Evolutionary conservation across 805 yeast species (phyloP), one percentile per base, ranked within the genome.

Genomic region (Sugiyamaella floridensis): DNA sequence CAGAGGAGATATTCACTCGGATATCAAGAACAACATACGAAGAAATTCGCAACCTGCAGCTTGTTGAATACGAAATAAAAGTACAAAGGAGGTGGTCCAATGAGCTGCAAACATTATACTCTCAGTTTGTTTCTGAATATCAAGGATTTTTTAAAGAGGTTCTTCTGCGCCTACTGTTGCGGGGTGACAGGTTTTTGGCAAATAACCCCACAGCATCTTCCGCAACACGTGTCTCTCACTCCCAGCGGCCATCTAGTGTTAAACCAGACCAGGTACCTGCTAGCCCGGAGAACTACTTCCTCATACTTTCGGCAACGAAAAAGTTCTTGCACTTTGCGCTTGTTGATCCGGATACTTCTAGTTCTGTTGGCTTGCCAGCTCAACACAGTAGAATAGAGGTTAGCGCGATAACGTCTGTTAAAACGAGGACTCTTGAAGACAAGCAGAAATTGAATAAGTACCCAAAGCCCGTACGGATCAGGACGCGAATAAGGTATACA

Each of bases 71-170:
- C 10, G 63, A 58, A 44, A 46, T 45, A 37, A 47, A 52, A 15
- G 77, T 77, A 22, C 55, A 64, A 10, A 52, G 55, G 0, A 62
- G 64, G 11, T 83, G 92, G 82, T 64, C 71, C 1, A 51, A 61
- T 0, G 73, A 76, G 42, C 71, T 81, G 43, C 55, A 58, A 1
- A 73, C 70, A 28, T 83, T 87, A 61, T 77, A 80, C 60, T 65
- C 67, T 2, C 66, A 75, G 29, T 71, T 85, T 52, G 64, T 75
- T 10, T 63, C 68, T 12, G 89, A 88, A 63, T 86, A 84, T 0
- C 70, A 76, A 53, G 83, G 81, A 40, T 86, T 85, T 64, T 89
- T 87, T 14, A 78, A 79, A 53, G 89, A 85, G 64, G 93, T 86
- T 69, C 75, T 92, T 60, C 80, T 84, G 45, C 67, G 85, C 53